Conservation (phyloP, 83 land plant species). For the Thuja plicata region DNA sequence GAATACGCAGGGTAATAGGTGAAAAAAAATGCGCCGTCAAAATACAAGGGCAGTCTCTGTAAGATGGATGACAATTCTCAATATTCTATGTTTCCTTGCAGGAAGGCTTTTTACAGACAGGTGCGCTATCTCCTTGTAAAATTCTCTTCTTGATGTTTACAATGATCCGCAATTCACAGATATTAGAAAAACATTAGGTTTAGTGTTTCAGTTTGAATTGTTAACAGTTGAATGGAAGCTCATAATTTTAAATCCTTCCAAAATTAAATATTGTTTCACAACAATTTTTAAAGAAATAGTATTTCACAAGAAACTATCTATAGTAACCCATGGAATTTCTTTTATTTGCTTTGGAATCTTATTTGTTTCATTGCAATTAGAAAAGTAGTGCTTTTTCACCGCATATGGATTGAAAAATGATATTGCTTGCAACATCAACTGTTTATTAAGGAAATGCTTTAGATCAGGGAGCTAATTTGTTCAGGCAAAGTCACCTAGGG, state of each 20-base stretch:
- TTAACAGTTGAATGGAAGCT: background rate
- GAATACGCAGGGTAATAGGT: no score
- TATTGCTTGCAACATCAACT: background rate
- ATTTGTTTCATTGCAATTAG: background rate
- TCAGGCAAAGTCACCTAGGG: background rate
- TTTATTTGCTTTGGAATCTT: background rate
- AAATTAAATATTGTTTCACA: background rate
- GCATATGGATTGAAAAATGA: background rate
- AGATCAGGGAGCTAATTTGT: background rate
- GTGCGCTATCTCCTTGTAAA: background rate
- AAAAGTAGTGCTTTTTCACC: background rate
- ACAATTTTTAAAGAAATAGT: background rate
- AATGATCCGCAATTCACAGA: background rate
- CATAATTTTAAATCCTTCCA: background rate
- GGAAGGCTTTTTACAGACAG: slow-evolving; percentile 17
- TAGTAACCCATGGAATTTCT: background rate
- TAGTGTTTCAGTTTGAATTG: background rate
- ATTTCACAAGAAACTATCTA: background rate
- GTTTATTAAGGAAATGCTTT: background rate
- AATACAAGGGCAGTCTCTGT: background rate
- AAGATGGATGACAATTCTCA: background rate
- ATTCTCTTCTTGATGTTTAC: background rate
- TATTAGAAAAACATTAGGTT: background rate
- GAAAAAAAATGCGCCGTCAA: background rate
- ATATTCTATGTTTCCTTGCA: background rate